Evolutionary conservation across 352 stramenopile genomes (phyloP), one percentile per base, ranked within the genome.

Genomic region (Phytophthora pistaciae): DNA sequence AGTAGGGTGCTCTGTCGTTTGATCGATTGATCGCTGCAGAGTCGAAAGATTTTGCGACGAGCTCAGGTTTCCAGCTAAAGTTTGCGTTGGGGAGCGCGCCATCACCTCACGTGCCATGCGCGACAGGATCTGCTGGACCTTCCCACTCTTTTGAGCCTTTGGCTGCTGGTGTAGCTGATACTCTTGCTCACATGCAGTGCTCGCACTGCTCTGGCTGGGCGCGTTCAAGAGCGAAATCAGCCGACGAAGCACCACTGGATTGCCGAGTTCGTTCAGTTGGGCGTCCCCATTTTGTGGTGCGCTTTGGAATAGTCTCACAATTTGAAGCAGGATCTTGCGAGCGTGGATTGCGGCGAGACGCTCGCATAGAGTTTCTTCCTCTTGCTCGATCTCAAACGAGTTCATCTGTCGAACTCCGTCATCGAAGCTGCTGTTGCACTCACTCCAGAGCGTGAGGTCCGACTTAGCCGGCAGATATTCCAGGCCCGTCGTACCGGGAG

Each of bases 51-150:
- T 89, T 20, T 87, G 71, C 0, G 88, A 72, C 3, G 70, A 76
- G 1, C 54, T 58, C 56, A 94, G 65, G 64, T 95, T 96, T 21
- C 56, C 68, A 6, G 64, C 59, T 14, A 96, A 31, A 0, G 87
- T 94, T 55, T 79, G 74, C 0, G 77, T 31, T 0, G 70, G 42
- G 7, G 85, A 88, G 5, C 62, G 53, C 0, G 25, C 56, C 70
- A 94, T 85, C 23, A 78, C 64, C 8, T 92, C 83, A 18, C 63
- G 44, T 8, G 74, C 64, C 20, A 85, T 83, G 10, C 89, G 84
- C n/a, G 70, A 66, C 1, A 96, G 73, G 20, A 96, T 94, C 20
- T 84, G 75, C 55, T 96, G 89, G 16, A 89, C 74, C 13, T 84
- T 87, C 0, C 75, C 79, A 18, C 58, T 63, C 9, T 70, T 71